Evolutionary conservation across 192 early-diverging fungal genomes (phyloP), one percentile per base, ranked within the genome.

Genomic region (Ambispora gerdemannii): DNA sequence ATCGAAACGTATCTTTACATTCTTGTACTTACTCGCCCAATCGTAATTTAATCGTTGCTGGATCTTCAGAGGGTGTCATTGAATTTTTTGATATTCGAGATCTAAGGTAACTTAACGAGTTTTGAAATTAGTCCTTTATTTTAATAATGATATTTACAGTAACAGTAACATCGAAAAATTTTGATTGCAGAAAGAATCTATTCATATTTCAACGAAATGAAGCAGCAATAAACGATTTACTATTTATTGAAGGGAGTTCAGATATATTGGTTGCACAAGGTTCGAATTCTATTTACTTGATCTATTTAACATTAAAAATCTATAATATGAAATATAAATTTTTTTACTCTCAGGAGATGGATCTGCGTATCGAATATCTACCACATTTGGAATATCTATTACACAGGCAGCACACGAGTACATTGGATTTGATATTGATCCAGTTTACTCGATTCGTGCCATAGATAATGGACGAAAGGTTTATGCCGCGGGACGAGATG

Each of bases 61-160:
- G 83, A 62, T 76, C 76, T n/a, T 62, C 70, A 24, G 51, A 82
- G n/a, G 83, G 83, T 2, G 74, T 82, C 10, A 75, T 84, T 10
- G 75, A 78, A 60, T 13, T 82, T 3, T 84, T 77, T 63, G 76
- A 80, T 52, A 61, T 81, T 19, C 70, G 72, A 30, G 71, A 84
- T 33, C 36, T 50, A 47, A 73, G 73, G 83, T 84, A 81, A n/a
- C n/a, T n/a, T n/a, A n/a, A n/a, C n/a, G n/a, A n/a, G n/a, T n/a
- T n/a, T n/a, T n/a, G n/a, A n/a, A n/a, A n/a, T n/a, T n/a, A n/a
- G n/a, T n/a, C n/a, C n/a, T n/a, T n/a, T n/a, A n/a, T n/a, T n/a
- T n/a, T n/a, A n/a, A n/a, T n/a, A n/a, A n/a, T n/a, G n/a, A n/a
- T n/a, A n/a, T n/a, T n/a, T n/a, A n/a, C n/a, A n/a, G n/a, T n/a